Evolutionary conservation across 768 basidiomycete genomes (phyloP).

Genomic region (Lactarius indigo): DNA sequence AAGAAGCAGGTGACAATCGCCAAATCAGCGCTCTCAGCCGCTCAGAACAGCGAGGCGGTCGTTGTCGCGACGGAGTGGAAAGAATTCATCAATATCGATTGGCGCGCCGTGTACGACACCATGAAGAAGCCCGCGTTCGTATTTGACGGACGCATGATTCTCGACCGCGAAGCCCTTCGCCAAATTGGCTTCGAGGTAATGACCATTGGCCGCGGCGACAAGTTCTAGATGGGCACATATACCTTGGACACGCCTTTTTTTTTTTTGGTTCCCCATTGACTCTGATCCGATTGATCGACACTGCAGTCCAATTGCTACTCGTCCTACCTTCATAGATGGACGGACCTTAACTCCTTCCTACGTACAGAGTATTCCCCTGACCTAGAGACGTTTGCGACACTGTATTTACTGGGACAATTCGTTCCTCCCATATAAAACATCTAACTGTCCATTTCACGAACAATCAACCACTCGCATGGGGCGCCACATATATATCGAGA

Average conservation of each 20-base stretch:
- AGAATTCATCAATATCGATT: constrained; percentile 92
- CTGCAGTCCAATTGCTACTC: neutral
- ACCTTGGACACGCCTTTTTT: neutral
- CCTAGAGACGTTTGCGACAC: neutral
- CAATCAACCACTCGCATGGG: neutral
- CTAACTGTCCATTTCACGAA: neutral
- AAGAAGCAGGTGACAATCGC: constrained; percentile 85
- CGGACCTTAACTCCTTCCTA: neutral
- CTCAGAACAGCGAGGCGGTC: constrained; percentile 84
- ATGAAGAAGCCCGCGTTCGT: constrained; percentile 99
- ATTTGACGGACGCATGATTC: constrained; percentile 88
- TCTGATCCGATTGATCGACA: neutral
- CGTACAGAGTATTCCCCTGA: neutral
- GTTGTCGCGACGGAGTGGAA: constrained; percentile 98
- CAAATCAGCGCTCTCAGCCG: constrained; percentile 78
- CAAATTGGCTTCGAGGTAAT: constrained; percentile 88
- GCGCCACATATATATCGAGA: neutral
- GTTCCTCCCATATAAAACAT: neutral
- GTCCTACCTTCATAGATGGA: neutral
- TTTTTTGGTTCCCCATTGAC: neutral
- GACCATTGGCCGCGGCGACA: constrained; percentile 55
- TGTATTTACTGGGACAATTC: neutral
- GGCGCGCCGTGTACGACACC: constrained; percentile 74
- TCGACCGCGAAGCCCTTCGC: constrained; percentile 75
- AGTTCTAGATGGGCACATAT: constrained; percentile 29